Evolutionary conservation across 164 flowering plant genomes (phyloP), one percentile per base, ranked within the genome.

Genomic region (Paratinospora sagittata): DNA sequence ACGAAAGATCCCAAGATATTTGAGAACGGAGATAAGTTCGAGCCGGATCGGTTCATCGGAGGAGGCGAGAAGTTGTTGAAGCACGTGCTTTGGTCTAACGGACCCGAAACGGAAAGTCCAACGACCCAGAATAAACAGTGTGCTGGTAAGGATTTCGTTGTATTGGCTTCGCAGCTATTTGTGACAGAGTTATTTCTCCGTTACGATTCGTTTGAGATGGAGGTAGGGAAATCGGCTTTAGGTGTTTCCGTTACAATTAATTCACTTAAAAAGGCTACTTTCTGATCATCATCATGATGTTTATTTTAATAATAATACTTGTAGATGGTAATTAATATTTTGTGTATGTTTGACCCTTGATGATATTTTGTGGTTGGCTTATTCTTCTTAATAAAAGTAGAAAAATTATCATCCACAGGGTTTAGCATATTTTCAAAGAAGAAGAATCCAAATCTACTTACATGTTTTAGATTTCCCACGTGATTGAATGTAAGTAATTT

Each of bases 41-140:
- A 88, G 30, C 70, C 89, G 30, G 96, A 90, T 0, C 67, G 96
- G 77, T 90, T 92, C 58, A 69, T 89, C 6, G 97, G 93, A 23
- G 85, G 78, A 8, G 93, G 90, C 0, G 94, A 86, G 82, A 75
- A 72, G 80, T n/a, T 88, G 79, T 66, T 92, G 76, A 80, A 76
- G 79, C 80, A 92, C 76, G 93, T 92, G 65, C 57, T 86, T 0
- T 92, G 97, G 97, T 90, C 96, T 0, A 89, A 90, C 64, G 97
- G 96, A 13, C 93, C 84, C 5, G 96, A 90, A 73, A 85, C 84
- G 16, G 85, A 74, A 76, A 70, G 21, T 11, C 86, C 97, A 2
- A 83, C 86, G 55, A 75, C 82, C 58, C 71, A 27, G 23, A 88
- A 92, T 71, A 92, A 92, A 72, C 96, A 92, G 78, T 92, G 97